These are phyloP conservation scores for Capsicum rhomboideum DNA, from an alignment of 257 asterid species.

Conservation along the genomic window DNA sequence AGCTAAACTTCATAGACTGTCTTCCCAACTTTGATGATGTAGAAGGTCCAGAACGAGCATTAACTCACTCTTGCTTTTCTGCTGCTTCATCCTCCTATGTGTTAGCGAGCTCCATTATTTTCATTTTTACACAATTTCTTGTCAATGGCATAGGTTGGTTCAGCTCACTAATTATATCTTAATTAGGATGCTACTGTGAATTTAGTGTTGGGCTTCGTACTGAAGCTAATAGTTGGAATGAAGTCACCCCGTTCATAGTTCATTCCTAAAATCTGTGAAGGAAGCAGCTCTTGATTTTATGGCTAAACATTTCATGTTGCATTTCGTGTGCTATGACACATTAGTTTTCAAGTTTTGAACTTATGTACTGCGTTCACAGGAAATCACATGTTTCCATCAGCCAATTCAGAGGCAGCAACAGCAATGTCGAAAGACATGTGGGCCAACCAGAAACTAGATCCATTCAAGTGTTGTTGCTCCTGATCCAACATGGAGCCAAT, in stretches of 20 bases:
- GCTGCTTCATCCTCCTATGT: not conserved
- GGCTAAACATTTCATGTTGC: not conserved
- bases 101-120: not conserved
- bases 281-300: not conserved
- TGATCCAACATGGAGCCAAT: constrained; percentile 92
- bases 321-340: not conserved
- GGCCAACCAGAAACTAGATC: constrained; percentile 27
- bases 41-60: not conserved
- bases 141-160: not conserved
- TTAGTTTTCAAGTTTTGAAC: constrained; percentile 1
- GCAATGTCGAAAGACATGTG: constrained; percentile 19
- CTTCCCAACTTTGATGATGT: not conserved
- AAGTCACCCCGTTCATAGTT: not conserved
- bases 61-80: constrained; percentile 2
- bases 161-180: not conserved
- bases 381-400: constrained; percentile 76
- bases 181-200: not conserved
- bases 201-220: not conserved
- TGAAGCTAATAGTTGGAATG: not conserved
- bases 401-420: constrained; percentile 58
- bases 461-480: constrained; percentile 68
- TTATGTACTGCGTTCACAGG: constrained; percentile 32
- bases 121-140: not conserved
- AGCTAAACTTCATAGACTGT: not conserved
- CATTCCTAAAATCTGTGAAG: not conserved